Evolutionary conservation across 495 filamentous ascomycete species (phyloP), one percentile per base, ranked within the genome.

Genomic region (Penicillium parvum): DNA sequence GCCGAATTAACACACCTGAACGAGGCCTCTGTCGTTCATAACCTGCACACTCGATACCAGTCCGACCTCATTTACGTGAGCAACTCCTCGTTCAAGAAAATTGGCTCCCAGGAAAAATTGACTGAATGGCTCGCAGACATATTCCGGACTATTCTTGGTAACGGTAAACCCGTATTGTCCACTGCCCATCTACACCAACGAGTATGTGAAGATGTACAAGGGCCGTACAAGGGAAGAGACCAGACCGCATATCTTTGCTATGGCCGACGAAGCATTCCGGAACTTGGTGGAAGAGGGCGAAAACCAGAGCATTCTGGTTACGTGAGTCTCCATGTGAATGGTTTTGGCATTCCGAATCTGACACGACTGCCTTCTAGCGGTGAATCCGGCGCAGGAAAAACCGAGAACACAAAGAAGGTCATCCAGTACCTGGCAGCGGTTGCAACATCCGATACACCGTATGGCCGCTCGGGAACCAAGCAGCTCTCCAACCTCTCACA

Each of bases 361-460:
- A 60, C n/a, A 27, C 40, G 32, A 54, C 14, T 37, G 32, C 19
- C n/a, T 4, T 12, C 3, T 38, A 81, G 77, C 21, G 94, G 94
- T 61, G 94, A 99, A 67, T 99, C 94, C 15, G 94, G 94, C 49
- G 94, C 94, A 19, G 94, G 94, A 49, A 99, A 99, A 67, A 99
- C 94, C 0, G 94, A 99, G 61, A 99, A 99, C 51, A 99, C 94
- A 2, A 99, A 99, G 59, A 99, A 99, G 65, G 94, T 99, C 36
- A 99, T 99, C 40, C 94, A 99, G 49, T 99, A 96, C 63, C 78
- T 99, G 33, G 94, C 94, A 15, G 90, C 90, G 10, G 91, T 97
- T 26, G 94, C 94, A 4, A 84, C 85, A 16, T 82, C 88, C 1
- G 88, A 94, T 39, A 84, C 83, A 4, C 77, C 84, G 3, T 81